phyloP scores from a whole-genome alignment of 306 rosid genomes.

The Senna siamea region DNA sequence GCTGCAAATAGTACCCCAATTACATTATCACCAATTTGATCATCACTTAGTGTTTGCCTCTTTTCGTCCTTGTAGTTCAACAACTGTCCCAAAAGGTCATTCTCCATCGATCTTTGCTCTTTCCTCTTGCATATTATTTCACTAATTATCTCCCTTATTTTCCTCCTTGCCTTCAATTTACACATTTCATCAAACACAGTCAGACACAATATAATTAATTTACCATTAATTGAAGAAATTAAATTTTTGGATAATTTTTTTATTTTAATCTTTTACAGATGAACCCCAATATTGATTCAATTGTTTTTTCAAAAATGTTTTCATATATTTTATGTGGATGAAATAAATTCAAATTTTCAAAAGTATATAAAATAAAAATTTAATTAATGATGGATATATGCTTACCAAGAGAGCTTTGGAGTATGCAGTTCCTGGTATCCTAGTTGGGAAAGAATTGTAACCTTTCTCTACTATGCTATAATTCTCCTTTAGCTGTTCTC shows the following conservation, averaged over 20 bases:
- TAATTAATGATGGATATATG: not conserved
- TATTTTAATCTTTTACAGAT: too few relatives aligned
- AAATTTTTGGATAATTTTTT: too few relatives aligned
- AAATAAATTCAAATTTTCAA: too few relatives aligned
- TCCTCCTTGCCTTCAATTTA: slow-evolving; percentile 64
- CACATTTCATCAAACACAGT: slow-evolving; percentile 8
- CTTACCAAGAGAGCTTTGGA: slow-evolving; percentile 83
- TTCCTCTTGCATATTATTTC: slow-evolving; percentile 69
- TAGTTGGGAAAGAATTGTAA: slow-evolving; percentile 81
- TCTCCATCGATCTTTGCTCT: slow-evolving; percentile 56
- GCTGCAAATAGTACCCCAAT: slow-evolving; percentile 94
- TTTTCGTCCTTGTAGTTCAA: slow-evolving; percentile 62
- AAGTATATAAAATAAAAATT: too few relatives aligned
- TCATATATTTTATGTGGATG: too few relatives aligned
- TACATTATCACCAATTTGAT: slow-evolving; percentile 87
- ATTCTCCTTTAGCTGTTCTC: slow-evolving; percentile 64
- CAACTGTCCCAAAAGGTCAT: slow-evolving; percentile 67
- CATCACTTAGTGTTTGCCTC: slow-evolving; percentile 51
- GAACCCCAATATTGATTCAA: too few relatives aligned
- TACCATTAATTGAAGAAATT: too few relatives aligned
- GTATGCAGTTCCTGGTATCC: slow-evolving; percentile 72
- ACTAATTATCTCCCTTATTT: slow-evolving; percentile 65
- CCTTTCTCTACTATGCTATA: slow-evolving; percentile 81
- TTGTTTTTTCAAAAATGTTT: too few relatives aligned
- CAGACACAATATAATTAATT: not conserved